Evolutionary conservation across 179 eudicot genomes (phyloP).

Genomic region (Monotropa hypopitys): DNA sequence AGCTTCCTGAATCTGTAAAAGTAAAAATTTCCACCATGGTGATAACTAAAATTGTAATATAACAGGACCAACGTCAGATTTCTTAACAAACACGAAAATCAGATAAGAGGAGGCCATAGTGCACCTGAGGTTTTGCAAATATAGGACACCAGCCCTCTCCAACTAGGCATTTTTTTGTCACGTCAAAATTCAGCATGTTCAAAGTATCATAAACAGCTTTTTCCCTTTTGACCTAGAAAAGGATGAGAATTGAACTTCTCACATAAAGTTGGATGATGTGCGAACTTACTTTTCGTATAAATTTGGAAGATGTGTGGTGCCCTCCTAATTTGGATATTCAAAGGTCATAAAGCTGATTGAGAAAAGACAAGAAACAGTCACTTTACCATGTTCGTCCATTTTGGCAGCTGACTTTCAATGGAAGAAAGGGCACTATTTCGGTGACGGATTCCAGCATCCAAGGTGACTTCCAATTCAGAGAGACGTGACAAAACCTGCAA

Average conservation of each 20-base stretch:
- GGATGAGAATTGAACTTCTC: conserved; percentile 1
- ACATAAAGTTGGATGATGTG: not conserved
- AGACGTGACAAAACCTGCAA: conserved; percentile 85
- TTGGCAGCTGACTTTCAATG: conserved; percentile 56
- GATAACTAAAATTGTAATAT: not conserved
- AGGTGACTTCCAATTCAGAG: conserved; percentile 80
- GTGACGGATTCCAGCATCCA: conserved; percentile 90
- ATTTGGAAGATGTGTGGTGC: not conserved
- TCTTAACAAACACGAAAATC: not conserved
- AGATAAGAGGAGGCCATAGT: not conserved
- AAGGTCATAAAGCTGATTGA: not conserved
- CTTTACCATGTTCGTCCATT: conserved; percentile 80
- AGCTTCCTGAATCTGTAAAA: conserved; percentile 75
- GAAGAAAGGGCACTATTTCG: conserved; percentile 69
- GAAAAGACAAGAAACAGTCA: not conserved
- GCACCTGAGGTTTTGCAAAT: conserved; percentile 81
- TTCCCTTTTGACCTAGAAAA: conserved; percentile 84
- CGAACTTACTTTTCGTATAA: no score
- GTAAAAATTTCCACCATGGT: conserved; percentile 1
- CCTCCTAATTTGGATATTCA: not conserved
- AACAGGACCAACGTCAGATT: not conserved
- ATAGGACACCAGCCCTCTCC: conserved; percentile 99
- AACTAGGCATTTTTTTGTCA: conserved; percentile 94
- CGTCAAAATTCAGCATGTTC: conserved; percentile 94
- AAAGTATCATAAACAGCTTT: conserved; percentile 91